phyloP scores from a whole-genome alignment of 1,284 basidiomycete genomes.

The Pseudozyma sp. region DNA sequence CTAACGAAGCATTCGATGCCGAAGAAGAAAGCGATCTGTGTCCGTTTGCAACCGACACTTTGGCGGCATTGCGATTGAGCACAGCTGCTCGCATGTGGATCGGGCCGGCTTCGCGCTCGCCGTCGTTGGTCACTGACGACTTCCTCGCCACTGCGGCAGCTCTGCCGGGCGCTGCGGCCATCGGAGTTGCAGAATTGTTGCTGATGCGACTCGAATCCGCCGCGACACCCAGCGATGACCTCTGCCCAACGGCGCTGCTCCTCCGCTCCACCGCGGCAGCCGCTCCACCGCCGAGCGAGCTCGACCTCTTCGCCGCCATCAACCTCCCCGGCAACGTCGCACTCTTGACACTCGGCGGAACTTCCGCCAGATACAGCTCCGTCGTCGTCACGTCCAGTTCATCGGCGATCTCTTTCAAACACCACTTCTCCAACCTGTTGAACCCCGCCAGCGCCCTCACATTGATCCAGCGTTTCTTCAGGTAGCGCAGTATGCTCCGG shows the following conservation, averaged over 20 bases:
- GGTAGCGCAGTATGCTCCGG: constrained; percentile 49
- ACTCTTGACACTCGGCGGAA: constrained; percentile 6
- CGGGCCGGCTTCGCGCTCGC: constrained; percentile 57
- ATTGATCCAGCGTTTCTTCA: constrained; percentile 74
- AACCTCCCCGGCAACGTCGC: constrained; percentile 8
- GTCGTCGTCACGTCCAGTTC: constrained; percentile 52
- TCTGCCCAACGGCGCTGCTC: background rate
- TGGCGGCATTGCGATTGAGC: constrained; percentile 61
- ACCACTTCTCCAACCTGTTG: constrained; percentile 82
- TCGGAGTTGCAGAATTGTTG: constrained; percentile 8
- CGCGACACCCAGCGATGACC: constrained; percentile 11
- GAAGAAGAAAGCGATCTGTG: constrained; percentile 34
- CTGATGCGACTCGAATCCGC: constrained; percentile 4
- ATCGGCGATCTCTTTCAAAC: constrained; percentile 81
- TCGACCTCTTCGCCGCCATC: constrained; percentile 15
- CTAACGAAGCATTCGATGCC: constrained; percentile 12
- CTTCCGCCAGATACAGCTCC: constrained; percentile 52
- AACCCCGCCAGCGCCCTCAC: constrained; percentile 84
- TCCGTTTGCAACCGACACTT: constrained; percentile 42
- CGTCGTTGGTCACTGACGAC: constrained; percentile 14
- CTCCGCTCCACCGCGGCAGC: background rate
- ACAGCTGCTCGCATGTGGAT: constrained; percentile 59
- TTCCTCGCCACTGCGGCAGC: constrained; percentile 6
- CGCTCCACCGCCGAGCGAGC: constrained; percentile 5
- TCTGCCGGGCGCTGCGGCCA: constrained; percentile 1